phyloP scores from a whole-genome alignment of 106 monocot species.

The Dendrobium huoshanense region DNA sequence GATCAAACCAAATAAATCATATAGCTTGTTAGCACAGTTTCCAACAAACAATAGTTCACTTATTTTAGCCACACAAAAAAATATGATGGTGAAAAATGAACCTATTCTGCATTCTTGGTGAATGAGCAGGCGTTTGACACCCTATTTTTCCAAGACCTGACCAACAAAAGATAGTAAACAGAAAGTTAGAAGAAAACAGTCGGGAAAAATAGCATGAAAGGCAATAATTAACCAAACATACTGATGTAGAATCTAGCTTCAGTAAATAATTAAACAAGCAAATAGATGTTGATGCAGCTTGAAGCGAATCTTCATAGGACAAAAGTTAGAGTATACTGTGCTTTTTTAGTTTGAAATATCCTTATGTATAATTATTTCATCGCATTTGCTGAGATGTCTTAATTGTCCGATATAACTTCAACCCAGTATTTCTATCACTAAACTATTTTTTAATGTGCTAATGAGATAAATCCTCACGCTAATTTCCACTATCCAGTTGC shows the following conservation, averaged over 20 bases:
- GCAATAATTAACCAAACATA: background rate
- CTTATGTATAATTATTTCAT: too few relatives aligned
- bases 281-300: background rate
- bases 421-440: too few relatives aligned
- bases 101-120: conserved; percentile 44
- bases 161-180: conserved; percentile 9
- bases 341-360: background rate
- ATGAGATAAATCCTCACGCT: too few relatives aligned
- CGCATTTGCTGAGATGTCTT: background rate
- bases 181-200: conserved; percentile 1
- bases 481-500: too few relatives aligned
- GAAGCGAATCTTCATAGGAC: background rate
- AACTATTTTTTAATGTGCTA: too few relatives aligned
- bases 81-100: conserved; percentile 11
- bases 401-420: background rate
- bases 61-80: background rate
- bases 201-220: background rate
- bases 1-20: background rate
- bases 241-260: background rate
- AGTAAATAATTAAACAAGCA: background rate
- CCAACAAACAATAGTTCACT: background rate
- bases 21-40: background rate
- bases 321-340: background rate
- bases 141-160: conserved; percentile 74
- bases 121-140: conserved; percentile 53